These are phyloP conservation scores for Trichoderma virens DNA, from an alignment of 495 filamentous ascomycete genomes.

Conservation along the genomic window DNA sequence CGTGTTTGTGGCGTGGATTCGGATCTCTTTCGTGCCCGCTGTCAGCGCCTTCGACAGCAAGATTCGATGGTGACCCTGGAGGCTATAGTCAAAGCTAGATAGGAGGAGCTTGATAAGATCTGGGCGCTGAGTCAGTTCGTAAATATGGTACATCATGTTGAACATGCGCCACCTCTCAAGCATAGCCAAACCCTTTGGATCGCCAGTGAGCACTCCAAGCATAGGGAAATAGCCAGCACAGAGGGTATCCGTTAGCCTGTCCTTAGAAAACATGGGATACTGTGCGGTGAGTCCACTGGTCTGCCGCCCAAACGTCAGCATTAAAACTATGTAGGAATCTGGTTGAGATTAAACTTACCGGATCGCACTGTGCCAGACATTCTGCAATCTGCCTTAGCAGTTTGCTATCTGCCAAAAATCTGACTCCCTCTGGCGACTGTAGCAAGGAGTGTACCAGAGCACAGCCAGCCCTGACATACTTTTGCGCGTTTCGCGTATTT, in stretches of 20 bases:
- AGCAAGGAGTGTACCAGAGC: constrained; percentile 78
- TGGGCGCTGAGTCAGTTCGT: constrained; percentile 80
- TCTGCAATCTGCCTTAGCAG: constrained; percentile 88
- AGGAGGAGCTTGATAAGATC: constrained; percentile 84
- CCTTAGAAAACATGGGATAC: constrained; percentile 77
- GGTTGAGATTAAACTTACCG: constrained; percentile 29
- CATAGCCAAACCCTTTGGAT: constrained; percentile 75
- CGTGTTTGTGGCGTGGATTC: constrained; percentile 76
- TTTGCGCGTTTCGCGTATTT: constrained; percentile 86
- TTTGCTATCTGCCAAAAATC: constrained; percentile 85
- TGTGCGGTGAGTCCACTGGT: constrained; percentile 83
- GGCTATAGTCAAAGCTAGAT: constrained; percentile 81
- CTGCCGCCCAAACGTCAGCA: constrained; percentile 30
- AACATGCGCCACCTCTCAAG: constrained; percentile 94
- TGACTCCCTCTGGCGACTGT: constrained; percentile 72
- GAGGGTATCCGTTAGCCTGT: constrained; percentile 74
- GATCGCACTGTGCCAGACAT: constrained; percentile 87
- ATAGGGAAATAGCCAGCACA: constrained; percentile 91
- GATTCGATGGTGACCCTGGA: constrained; percentile 79
- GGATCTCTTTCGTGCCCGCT: constrained; percentile 81
- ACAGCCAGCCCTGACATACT: constrained; percentile 85
- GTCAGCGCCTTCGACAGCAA: constrained; percentile 90
- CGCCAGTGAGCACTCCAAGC: constrained; percentile 75
- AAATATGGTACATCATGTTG: constrained; percentile 98
- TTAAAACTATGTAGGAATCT: neutral